These are phyloP conservation scores for Cryphonectria nitschkei DNA, from an alignment of 2,329 filamentous ascomycete genomes.

Conservation along the genomic window DNA sequence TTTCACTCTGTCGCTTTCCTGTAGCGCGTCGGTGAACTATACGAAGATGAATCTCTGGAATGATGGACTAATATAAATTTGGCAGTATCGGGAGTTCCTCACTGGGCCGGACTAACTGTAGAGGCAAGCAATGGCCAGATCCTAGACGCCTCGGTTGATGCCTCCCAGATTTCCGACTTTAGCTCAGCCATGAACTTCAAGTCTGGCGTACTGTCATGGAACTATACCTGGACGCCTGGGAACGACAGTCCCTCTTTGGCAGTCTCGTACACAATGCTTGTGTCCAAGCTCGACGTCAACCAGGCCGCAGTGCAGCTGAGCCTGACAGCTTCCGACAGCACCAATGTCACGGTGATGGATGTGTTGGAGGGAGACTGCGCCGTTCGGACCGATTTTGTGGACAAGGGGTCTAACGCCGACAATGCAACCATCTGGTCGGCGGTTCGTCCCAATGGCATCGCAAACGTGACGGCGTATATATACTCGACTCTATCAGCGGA, in stretches of 20 bases:
- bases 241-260: constrained; percentile 50
- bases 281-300: constrained; percentile 65
- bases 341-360: constrained; percentile 65
- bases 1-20: no score
- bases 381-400: constrained; percentile 63
- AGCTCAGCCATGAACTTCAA: constrained; percentile 64
- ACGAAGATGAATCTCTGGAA: background rate
- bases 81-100: constrained; percentile 66
- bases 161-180: constrained; percentile 63
- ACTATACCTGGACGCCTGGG: constrained; percentile 67
- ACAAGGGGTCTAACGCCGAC: constrained; percentile 57
- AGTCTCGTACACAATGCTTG: constrained; percentile 68
- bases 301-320: constrained; percentile 56
- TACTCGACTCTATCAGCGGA: constrained; percentile 49
- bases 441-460: constrained; percentile 64
- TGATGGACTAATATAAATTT: background rate
- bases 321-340: constrained; percentile 56
- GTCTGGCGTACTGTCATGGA: constrained; percentile 65
- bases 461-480: constrained; percentile 62
- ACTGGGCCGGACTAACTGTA: constrained; percentile 52
- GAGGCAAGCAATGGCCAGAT: constrained; percentile 56
- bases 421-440: constrained; percentile 60
- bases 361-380: constrained; percentile 70
- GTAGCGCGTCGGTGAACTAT: no score
- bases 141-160: constrained; percentile 64